Percentiles rank a stretch among this genome's conserved stretches.
These are phyloP conservation scores for Henckelia pumila DNA, from an alignment of 257 asterid genomes.

Conservation along the genomic window DNA sequence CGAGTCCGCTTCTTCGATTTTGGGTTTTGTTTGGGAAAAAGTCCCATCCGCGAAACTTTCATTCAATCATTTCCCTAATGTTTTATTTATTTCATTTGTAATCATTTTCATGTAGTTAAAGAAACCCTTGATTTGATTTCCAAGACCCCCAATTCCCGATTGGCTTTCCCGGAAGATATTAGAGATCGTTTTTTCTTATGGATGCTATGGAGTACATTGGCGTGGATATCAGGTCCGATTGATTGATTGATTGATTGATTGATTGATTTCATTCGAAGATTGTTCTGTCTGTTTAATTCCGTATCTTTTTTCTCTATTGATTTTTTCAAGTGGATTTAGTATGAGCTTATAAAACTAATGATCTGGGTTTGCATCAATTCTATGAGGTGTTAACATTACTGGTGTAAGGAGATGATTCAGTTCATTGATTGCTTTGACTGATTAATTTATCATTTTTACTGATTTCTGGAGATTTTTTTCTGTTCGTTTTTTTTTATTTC, in stretches of 20 bases:
- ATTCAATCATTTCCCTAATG: too few species aligned
- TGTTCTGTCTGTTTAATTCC: neutral
- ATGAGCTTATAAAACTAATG: neutral
- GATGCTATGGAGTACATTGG: slow-evolving; percentile 35
- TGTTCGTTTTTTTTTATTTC: slow-evolving; percentile 1
- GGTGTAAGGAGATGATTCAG: neutral
- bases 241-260: too few species aligned
- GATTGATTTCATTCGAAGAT: neutral
- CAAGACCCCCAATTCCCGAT: slow-evolving; percentile 1
- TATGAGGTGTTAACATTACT: slow-evolving; percentile 9
- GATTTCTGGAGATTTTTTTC: neutral
- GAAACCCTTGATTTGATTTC: neutral
- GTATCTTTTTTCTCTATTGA: neutral
- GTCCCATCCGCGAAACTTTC: too few species aligned
- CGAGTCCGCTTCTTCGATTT: too few species aligned
- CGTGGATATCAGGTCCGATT: slow-evolving; percentile 40
- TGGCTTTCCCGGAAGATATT: slow-evolving; percentile 23
- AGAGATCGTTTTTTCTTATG: slow-evolving; percentile 6
- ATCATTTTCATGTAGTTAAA: neutral
- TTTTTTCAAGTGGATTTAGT: neutral
- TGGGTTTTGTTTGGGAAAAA: too few species aligned
- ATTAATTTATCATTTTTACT: neutral
- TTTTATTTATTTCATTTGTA: neutral
- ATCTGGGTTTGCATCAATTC: neutral
- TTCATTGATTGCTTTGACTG: slow-evolving; percentile 1